phyloP scores from a whole-genome alignment of 2,329 filamentous ascomycete species.

The Ceratocystis colombiana region DNA sequence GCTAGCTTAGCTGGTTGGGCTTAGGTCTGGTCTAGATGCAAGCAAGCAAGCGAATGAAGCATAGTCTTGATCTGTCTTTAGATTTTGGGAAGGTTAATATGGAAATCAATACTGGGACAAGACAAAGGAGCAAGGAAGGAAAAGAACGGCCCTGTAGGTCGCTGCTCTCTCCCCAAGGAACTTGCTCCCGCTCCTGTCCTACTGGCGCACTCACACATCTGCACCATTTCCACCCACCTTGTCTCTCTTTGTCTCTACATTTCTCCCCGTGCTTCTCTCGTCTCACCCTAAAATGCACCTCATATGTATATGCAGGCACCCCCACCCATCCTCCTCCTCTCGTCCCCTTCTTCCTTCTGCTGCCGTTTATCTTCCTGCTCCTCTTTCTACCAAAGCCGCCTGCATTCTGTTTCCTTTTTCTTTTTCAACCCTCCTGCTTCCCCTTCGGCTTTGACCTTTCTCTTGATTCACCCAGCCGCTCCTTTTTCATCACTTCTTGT shows the following conservation, averaged over 20 bases:
- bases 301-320: conserved; percentile 12
- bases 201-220: not conserved
- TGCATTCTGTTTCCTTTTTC: not conserved
- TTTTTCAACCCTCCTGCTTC: not conserved
- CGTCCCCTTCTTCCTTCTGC: not conserved
- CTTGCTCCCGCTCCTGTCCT: not conserved
- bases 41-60: conserved; percentile 9
- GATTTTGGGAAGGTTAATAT: not conserved
- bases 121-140: conserved; percentile 9
- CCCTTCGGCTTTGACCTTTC: not conserved
- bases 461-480: not conserved
- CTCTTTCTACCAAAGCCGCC: not conserved
- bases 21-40: conserved; percentile 7
- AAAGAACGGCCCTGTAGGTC: not conserved
- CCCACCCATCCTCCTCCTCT: conserved; percentile 14
- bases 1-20: not conserved
- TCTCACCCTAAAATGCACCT: conserved; percentile 9
- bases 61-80: not conserved
- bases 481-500: not conserved
- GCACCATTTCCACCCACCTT: not conserved
- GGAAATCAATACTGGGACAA: not conserved
- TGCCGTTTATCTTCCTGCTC: not conserved
- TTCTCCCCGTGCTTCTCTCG: not conserved
- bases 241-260: conserved; percentile 4
- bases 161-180: not conserved